Percentiles rank a stretch among this genome's conserved stretches.
Evolutionary conservation across 1,139 yeast species (phyloP).

Genomic region (Sugiyamaella grinbergsii): DNA sequence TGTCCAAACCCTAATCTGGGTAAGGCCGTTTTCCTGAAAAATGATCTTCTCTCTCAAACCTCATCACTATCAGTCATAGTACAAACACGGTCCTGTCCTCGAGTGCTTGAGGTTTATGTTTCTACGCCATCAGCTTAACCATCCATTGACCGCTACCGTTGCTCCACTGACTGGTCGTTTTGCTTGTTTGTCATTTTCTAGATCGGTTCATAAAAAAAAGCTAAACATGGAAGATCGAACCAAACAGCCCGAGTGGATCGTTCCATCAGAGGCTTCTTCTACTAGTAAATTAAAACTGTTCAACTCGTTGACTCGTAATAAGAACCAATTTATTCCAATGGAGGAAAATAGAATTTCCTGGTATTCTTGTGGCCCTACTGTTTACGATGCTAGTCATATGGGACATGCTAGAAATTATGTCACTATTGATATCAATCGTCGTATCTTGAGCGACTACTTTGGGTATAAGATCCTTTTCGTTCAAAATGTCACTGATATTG

Average conservation of each 20-base stretch:
- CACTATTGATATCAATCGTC: conserved; percentile 86
- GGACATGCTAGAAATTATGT: conserved; percentile 99
- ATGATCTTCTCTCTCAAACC: too few relatives aligned
- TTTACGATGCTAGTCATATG: conserved; percentile 96
- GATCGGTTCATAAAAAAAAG: neutral
- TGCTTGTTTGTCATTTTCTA: neutral
- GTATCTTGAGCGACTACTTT: conserved; percentile 85
- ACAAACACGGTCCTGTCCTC: too few relatives aligned
- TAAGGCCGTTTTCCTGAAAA: conserved; percentile 7
- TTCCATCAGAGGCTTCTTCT: neutral
- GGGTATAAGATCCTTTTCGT: conserved; percentile 85
- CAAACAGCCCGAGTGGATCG: conserved; percentile 16
- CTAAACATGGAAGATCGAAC: conserved; percentile 16
- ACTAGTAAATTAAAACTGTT: conserved; percentile 51
- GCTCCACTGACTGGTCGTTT: neutral
- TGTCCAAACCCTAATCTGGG: conserved; percentile 6
- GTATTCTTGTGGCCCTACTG: conserved; percentile 99
- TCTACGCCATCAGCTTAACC: neutral
- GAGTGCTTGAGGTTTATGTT: conserved; percentile 8
- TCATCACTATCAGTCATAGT: conserved; percentile 5
- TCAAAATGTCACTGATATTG: conserved; percentile 97
- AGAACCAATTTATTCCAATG: conserved; percentile 72
- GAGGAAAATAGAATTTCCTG: conserved; percentile 69
- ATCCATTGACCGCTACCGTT: neutral
- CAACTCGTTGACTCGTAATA: conserved; percentile 82